Conservation (phyloP, 2,329 filamentous ascomycete genomes). For the Cercospora zeina region DNA sequence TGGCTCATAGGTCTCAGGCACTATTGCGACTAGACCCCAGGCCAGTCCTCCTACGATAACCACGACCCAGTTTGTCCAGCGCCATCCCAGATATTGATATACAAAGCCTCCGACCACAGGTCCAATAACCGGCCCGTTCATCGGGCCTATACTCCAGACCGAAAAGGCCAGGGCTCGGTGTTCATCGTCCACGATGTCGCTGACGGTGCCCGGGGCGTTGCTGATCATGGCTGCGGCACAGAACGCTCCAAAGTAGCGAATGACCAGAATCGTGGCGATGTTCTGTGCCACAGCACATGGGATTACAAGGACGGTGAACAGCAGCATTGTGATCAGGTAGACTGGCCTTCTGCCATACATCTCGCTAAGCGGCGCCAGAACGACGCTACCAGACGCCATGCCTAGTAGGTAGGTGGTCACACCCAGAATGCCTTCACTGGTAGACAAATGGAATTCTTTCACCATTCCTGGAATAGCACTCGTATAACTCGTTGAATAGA, state of each 20-base stretch:
- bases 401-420: constrained; percentile 78
- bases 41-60: constrained; percentile 69
- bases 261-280: constrained; percentile 66
- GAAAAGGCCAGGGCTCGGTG: constrained; percentile 80
- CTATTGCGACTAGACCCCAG: constrained; percentile 58
- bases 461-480: constrained; percentile 66
- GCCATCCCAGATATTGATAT: constrained; percentile 76
- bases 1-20: constrained; percentile 77
- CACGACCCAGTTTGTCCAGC: constrained; percentile 72
- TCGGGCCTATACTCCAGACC: constrained; percentile 78
- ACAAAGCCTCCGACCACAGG: constrained; percentile 76
- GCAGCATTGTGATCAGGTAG: constrained; percentile 64
- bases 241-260: constrained; percentile 72
- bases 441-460: constrained; percentile 61
- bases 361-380: constrained; percentile 73
- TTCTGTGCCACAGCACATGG: constrained; percentile 70
- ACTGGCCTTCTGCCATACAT: constrained; percentile 67
- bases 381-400: constrained; percentile 67
- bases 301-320: constrained; percentile 69
- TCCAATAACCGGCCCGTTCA: constrained; percentile 61
- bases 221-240: constrained; percentile 78
- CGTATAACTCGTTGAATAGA: constrained; percentile 79
- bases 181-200: constrained; percentile 79
- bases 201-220: constrained; percentile 78
- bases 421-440: constrained; percentile 68